Base-by-base conservation (phyloP, 768 basidiomycete species). In the Boletus reticuloceps region DNA sequence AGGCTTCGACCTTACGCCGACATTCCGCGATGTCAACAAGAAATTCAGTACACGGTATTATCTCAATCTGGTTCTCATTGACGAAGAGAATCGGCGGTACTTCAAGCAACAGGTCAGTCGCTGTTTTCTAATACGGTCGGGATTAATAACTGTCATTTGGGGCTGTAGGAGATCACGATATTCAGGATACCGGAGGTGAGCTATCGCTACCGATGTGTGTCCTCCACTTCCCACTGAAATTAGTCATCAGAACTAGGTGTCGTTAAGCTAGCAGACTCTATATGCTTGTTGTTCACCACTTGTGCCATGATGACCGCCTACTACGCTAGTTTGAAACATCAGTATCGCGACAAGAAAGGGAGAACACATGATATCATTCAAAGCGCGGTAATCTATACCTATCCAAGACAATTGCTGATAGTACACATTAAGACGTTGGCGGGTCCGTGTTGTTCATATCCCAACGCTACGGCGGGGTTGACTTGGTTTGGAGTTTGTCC, bases 21-120 rank as follows among this genome's bases (percentile, higher is more conserved):
- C 97, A 17, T 98, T 98, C 84, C 84, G 97, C 22, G 96, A 98
- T 61, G 93, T 98, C 59, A 98, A 98, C 82, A 98, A 99, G 82
- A 98, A 95, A 75, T 99, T 99, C 74, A 94, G 90, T 69, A 90
- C 90, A 39, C 80, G 97, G 55, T 99, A 98, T 73, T 98, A 98
- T 72, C 83, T 98, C 60, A 99, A 99, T 69, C 78, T 98, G 31
- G 97, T 99, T 5, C 82, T 98, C 51, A 93, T 98, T 50, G 97
- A 98, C 69, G 95, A 98, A 70, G 96, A 98, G 79, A 98, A 98
- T 73, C 80, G 96, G 64, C 80, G 96, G 60, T 98, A 97, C 74
- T 98, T 98, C 75, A 97, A 98, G 75, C 94, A 97, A 72, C 94
- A 95, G 84, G 90, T 86, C 40, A 32, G 75, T 64, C 4, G 25